Base-by-base conservation (phyloP, 176 grass and related monocot species). In the Areca catechu region DNA sequence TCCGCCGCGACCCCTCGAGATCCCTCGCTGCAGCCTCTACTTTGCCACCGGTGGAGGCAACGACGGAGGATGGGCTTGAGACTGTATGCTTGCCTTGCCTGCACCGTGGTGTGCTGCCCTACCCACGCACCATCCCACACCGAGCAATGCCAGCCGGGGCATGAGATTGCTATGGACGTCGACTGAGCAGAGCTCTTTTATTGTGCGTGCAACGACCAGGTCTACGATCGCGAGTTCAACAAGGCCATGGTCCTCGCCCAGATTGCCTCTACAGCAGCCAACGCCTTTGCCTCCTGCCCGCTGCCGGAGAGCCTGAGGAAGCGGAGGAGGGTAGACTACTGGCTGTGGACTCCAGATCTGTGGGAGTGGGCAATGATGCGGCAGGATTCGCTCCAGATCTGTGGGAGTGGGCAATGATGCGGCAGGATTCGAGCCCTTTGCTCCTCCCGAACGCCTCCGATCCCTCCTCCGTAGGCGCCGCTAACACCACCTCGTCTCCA, bases 151-250 rank as follows among this genome's bases (percentile, higher is more conserved):
- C 34, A 72, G 4, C 74, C 82, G 0, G 83, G 83, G 19, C 91
- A 96, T 80, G 80, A 96, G 65, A 96, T 96, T 71, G 78, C 80
- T 57, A 83, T 96, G 60, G 92, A 96, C 80, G 74, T 96, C 16
- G 74, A 86, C 65, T 86, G 86, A 16, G 92, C 80, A 22, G 83
- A 96, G 77, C 80, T 96, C 60, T 90, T 88, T 68, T 96, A 83
- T 80, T 76, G 69, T 25, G 77, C 77, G 17, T 96, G 92, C 77
- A 56, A 56, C 20, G 92, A 96, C 62, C 92, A 90, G 74, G 71
- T 96, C 77, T 96, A 96, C 71, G 92, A 96, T 10, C 77, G 62
- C 19, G 92, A 96, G 22, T 96, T 96, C 72, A 86, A 96, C 56
- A n/a, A n/a, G n/a, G n/a, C n/a, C n/a, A n/a, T n/a, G n/a, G n/a